These are phyloP conservation scores for Mycosphaerella sp. DNA, from an alignment of 2,329 filamentous ascomycete species.

Conservation along the genomic window DNA sequence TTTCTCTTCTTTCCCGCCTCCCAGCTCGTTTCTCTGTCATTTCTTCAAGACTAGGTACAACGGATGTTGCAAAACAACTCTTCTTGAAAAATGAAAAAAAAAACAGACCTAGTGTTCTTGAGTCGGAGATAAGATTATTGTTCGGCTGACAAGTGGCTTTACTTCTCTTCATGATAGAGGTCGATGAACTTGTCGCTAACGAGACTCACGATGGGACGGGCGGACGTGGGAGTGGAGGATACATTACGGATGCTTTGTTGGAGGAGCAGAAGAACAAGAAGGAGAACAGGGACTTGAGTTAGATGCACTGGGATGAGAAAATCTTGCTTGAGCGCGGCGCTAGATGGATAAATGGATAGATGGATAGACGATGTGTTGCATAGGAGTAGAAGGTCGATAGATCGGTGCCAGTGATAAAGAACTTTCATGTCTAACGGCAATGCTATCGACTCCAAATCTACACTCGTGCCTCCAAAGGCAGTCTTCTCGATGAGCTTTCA, in stretches of 20 bases:
- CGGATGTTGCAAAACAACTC: too few relatives aligned
- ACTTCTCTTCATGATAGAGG: slow-evolving; percentile 32
- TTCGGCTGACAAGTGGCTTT: too few relatives aligned
- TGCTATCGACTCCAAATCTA: background rate
- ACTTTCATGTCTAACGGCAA: background rate
- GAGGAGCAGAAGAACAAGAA: slow-evolving; percentile 8
- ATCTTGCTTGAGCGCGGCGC: background rate
- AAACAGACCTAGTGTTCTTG: too few relatives aligned
- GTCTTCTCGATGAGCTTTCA: background rate
- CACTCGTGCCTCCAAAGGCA: too few relatives aligned
- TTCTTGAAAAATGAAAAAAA: too few relatives aligned
- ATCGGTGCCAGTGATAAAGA: background rate
- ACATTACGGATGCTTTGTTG: slow-evolving; percentile 36
- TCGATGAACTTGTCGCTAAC: slow-evolving; percentile 40
- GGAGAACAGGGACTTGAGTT: background rate
- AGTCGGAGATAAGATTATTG: too few relatives aligned
- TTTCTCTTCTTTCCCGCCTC: background rate
- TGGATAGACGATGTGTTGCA: background rate
- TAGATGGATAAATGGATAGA: background rate
- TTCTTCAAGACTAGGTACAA: too few relatives aligned
- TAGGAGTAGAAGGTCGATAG: background rate
- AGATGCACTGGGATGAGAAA: background rate
- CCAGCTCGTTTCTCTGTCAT: too few relatives aligned
- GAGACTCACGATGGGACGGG: slow-evolving; percentile 40
- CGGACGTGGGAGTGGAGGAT: slow-evolving; percentile 39